phyloP scores from a whole-genome alignment of 148 eudicot species.

The Rhododendron ferrugineum region DNA sequence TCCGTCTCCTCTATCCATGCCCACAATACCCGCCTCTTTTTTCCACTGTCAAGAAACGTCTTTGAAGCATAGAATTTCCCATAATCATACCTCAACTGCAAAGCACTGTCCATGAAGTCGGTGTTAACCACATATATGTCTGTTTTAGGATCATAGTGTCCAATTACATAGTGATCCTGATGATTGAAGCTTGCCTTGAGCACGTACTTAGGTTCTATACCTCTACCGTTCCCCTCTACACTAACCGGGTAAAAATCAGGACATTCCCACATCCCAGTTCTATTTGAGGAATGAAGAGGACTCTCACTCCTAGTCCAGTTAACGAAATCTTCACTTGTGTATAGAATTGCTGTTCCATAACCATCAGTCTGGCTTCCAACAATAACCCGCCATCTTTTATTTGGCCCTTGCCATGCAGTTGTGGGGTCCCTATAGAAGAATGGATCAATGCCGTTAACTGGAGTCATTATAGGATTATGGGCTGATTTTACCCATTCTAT shows the following conservation, averaged over 20 bases:
- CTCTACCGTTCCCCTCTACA: background rate
- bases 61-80: constrained; percentile 27
- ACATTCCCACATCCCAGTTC: constrained; percentile 27
- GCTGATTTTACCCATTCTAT: constrained; percentile 44
- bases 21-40: constrained; percentile 20
- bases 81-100: constrained; percentile 21
- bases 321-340: constrained; percentile 23
- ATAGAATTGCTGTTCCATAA: constrained; percentile 17
- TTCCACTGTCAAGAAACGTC: constrained; percentile 19
- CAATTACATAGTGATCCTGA: constrained; percentile 15
- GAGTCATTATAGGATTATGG: constrained; percentile 29
- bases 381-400: constrained; percentile 19
- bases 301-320: constrained; percentile 11
- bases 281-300: constrained; percentile 20
- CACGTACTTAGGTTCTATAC: constrained; percentile 10
- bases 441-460: constrained; percentile 10
- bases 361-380: constrained; percentile 19
- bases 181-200: constrained; percentile 16
- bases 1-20: constrained; percentile 24
- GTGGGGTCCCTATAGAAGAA: constrained; percentile 31
- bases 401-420: constrained; percentile 32
- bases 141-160: constrained; percentile 7
- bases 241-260: constrained; percentile 25
- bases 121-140: constrained; percentile 7
- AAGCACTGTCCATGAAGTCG: background rate